Evolutionary conservation across 768 basidiomycete species (phyloP).

Genomic region (Boletus tylopilopsis): DNA sequence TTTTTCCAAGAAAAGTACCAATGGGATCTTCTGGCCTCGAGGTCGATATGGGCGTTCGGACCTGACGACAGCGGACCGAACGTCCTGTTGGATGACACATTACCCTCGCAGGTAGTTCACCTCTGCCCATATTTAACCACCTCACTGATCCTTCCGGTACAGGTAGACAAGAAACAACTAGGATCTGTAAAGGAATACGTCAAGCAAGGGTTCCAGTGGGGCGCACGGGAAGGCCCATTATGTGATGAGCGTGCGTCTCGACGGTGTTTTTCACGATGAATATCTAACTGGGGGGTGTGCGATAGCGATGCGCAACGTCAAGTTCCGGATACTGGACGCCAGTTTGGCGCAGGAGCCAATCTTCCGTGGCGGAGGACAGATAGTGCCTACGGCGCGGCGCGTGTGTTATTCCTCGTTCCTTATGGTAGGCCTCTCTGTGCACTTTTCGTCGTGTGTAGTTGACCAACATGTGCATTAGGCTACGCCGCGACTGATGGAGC

Average conservation of each 20-base stretch:
- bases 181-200: constrained; percentile 90
- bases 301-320: constrained; percentile 95
- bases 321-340: constrained; percentile 93
- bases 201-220: constrained; percentile 99
- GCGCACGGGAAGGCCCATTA: constrained; percentile 92
- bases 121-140: not conserved
- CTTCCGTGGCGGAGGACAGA: constrained; percentile 96
- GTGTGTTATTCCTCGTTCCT: constrained; percentile 99
- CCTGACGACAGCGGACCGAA: constrained; percentile 96
- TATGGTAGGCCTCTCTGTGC: constrained; percentile 61
- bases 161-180: constrained; percentile 93
- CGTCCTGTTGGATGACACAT: constrained; percentile 89
- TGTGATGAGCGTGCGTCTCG: constrained; percentile 96
- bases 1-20: constrained; percentile 98
- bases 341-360: constrained; percentile 93
- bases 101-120: constrained; percentile 76
- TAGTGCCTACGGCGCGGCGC: constrained; percentile 96
- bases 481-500: constrained; percentile 93
- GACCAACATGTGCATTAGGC: constrained; percentile 51
- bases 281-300: not conserved
- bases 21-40: constrained; percentile 95
- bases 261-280: not conserved
- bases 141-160: constrained; percentile 3
- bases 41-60: constrained; percentile 99
- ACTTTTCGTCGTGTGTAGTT: constrained; percentile 3